A percentile compares a stretch with the other conserved stretches of the same genome.
Conservation (phyloP, 1,284 basidiomycete species). For the Tremellales sp. region DNA sequence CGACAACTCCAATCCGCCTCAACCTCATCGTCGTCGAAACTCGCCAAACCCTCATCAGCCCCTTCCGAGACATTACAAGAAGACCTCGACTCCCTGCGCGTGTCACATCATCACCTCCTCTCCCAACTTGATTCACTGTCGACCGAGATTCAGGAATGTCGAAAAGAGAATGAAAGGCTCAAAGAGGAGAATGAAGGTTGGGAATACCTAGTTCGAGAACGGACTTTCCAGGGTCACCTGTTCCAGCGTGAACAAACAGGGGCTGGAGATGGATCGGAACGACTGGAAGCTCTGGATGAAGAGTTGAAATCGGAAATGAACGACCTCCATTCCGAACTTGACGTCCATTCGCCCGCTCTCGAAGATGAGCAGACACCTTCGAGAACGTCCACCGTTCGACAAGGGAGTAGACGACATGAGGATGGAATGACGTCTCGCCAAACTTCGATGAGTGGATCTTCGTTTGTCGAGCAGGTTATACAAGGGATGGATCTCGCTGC, state of each 20-base stretch:
- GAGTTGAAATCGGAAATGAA: conserved; percentile 37
- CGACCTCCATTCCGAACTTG: conserved; percentile 33
- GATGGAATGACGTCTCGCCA: neutral
- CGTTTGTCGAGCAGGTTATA: conserved; percentile 51
- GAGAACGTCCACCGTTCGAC: conserved; percentile 1
- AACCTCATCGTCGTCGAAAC: neutral
- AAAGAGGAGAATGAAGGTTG: conserved; percentile 89
- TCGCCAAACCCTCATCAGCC: conserved; percentile 10
- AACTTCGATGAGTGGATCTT: neutral
- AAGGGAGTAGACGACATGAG: conserved; percentile 49
- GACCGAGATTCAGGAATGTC: conserved; percentile 37
- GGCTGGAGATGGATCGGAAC: conserved; percentile 49
- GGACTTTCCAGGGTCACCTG: conserved; percentile 68
- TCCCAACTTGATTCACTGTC: conserved; percentile 35
- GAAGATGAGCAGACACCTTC: conserved; percentile 25
- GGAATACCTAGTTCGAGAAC: conserved; percentile 82
- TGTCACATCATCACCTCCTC: conserved; percentile 34
- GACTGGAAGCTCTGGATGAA: conserved; percentile 32
- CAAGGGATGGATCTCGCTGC: conserved; percentile 84
- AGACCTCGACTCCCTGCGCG: conserved; percentile 35
- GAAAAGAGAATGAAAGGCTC: conserved; percentile 29
- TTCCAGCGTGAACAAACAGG: conserved; percentile 44
- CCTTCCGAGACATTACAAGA: conserved; percentile 21
- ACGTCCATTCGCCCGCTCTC: conserved; percentile 25
- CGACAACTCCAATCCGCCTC: conserved; percentile 6